Conservation (phyloP, 2,329 filamentous ascomycete genomes). For the Aspergillus piperis region DNA sequence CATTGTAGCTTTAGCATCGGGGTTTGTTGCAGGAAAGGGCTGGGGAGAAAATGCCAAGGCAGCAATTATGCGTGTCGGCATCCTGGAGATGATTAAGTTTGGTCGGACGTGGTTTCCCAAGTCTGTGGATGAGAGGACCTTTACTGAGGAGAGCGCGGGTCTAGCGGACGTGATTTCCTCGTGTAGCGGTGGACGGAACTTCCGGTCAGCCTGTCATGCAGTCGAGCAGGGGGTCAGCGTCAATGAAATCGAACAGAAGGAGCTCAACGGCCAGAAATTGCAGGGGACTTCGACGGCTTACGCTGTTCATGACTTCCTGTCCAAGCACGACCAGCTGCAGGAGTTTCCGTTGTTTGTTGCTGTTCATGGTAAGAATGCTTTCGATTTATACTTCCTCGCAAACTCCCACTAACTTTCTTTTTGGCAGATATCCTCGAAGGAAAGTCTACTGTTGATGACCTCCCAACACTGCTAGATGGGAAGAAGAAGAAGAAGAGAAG, state of each 20-base stretch:
- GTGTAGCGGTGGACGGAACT: slow-evolving; percentile 18
- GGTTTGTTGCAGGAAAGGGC: slow-evolving; percentile 85
- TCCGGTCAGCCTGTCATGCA: slow-evolving; percentile 18
- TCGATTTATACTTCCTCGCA: no score
- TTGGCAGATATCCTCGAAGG: slow-evolving; percentile 5
- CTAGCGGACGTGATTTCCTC: slow-evolving; percentile 25
- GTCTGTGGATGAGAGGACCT: slow-evolving; percentile 19
- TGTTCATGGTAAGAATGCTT: slow-evolving; percentile 14
- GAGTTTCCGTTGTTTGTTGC: slow-evolving; percentile 20
- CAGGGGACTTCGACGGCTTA: slow-evolving; percentile 21
- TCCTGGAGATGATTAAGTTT: slow-evolving; percentile 91
- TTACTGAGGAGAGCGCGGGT: slow-evolving; percentile 27
- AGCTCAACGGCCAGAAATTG: slow-evolving; percentile 22
- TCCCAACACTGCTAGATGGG: slow-evolving; percentile 3
- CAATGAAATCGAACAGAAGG: slow-evolving; percentile 18
- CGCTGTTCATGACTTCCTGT: slow-evolving; percentile 14
- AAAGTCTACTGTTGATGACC: slow-evolving; percentile 4
- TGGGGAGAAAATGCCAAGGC: slow-evolving; percentile 97
- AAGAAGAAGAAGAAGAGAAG: neutral
- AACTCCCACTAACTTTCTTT: neutral
- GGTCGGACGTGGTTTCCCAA: slow-evolving; percentile 48
- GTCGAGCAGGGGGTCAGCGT: slow-evolving; percentile 21
- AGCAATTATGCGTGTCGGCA: slow-evolving; percentile 86
- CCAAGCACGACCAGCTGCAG: slow-evolving; percentile 14
- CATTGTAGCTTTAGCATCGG: slow-evolving; percentile 84